These are phyloP conservation scores for Spathaspora girioi DNA, from an alignment of 805 yeast species.

Conservation along the genomic window DNA sequence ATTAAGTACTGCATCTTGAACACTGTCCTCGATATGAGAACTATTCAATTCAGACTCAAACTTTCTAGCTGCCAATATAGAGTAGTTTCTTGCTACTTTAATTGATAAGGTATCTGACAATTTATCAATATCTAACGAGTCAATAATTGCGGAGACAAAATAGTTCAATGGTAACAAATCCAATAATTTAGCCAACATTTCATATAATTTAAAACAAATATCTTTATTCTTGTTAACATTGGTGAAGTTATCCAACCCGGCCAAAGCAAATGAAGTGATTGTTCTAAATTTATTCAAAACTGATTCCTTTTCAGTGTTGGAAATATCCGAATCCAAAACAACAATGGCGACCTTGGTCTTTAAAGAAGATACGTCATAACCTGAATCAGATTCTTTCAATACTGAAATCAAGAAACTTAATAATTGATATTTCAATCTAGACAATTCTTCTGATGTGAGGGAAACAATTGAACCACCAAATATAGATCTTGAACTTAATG, in stretches of 20 bases:
- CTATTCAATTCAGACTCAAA: conserved; percentile 64
- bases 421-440: conserved; percentile 46
- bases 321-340: conserved; percentile 40
- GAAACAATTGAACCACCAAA: conserved; percentile 61
- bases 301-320: conserved; percentile 20
- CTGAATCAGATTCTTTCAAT: conserved; percentile 22
- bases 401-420: conserved; percentile 56
- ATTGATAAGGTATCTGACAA: conserved; percentile 37
- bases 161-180: conserved; percentile 71
- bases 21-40: conserved; percentile 33
- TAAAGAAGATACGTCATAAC: conserved; percentile 24
- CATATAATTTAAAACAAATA: conserved; percentile 44
- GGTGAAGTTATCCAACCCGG: conserved; percentile 34
- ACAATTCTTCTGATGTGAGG: conserved; percentile 45
- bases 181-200: conserved; percentile 58
- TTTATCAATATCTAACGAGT: conserved; percentile 29
- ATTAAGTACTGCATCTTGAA: conserved; percentile 50
- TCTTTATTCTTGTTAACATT: conserved; percentile 12
- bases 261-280: conserved; percentile 31
- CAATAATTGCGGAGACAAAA: conserved; percentile 59
- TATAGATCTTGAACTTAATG: conserved; percentile 50
- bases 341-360: conserved; percentile 52
- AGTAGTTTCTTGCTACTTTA: conserved; percentile 57
- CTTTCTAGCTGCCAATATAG: conserved; percentile 60
- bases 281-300: conserved; percentile 33